Percentiles rank a stretch among this genome's conserved stretches.
phyloP scores from a whole-genome alignment of 768 basidiomycete species.

The Termitomyces sp. region DNA sequence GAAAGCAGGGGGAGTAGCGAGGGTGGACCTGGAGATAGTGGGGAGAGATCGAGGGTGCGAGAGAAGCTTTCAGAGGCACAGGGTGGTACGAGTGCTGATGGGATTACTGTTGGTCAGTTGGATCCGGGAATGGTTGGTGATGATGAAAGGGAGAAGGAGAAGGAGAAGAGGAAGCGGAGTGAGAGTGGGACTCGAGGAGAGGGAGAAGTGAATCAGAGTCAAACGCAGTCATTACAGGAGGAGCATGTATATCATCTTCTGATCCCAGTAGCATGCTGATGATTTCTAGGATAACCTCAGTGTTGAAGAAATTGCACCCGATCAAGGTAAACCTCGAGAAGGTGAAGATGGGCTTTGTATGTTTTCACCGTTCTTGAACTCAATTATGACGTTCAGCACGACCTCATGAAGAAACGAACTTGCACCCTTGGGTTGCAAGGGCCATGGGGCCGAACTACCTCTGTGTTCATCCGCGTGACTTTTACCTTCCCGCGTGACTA shows the following conservation, averaged over 20 bases:
- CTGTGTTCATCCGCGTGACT: constrained; percentile 81
- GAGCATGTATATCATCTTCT: constrained; percentile 47
- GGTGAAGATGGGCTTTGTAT: constrained; percentile 28
- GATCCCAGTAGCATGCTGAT: neutral
- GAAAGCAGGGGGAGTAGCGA: constrained; percentile 49
- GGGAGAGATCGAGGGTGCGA: constrained; percentile 39
- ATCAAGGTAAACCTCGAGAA: constrained; percentile 84
- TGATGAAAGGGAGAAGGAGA: constrained; percentile 7
- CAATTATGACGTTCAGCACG: constrained; percentile 37
- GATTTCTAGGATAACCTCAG: constrained; percentile 58
- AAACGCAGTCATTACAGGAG: constrained; percentile 55
- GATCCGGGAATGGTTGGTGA: constrained; percentile 13
- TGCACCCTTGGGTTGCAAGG: constrained; percentile 85
- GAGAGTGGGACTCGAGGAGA: constrained; percentile 35
- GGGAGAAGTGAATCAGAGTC: constrained; percentile 16
- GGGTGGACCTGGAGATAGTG: constrained; percentile 44
- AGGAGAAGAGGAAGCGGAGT: constrained; percentile 34
- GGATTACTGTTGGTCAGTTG: constrained; percentile 5
- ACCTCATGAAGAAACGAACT: constrained; percentile 65
- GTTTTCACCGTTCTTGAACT: neutral
- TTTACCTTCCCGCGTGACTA: constrained; percentile 88
- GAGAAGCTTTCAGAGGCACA: constrained; percentile 29
- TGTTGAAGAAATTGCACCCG: constrained; percentile 56
- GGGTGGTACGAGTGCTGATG: constrained; percentile 20
- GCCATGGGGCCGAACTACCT: constrained; percentile 85